Base-by-base conservation (phyloP, 768 basidiomycete genomes). In the Pleurotus citrinopileatus region DNA sequence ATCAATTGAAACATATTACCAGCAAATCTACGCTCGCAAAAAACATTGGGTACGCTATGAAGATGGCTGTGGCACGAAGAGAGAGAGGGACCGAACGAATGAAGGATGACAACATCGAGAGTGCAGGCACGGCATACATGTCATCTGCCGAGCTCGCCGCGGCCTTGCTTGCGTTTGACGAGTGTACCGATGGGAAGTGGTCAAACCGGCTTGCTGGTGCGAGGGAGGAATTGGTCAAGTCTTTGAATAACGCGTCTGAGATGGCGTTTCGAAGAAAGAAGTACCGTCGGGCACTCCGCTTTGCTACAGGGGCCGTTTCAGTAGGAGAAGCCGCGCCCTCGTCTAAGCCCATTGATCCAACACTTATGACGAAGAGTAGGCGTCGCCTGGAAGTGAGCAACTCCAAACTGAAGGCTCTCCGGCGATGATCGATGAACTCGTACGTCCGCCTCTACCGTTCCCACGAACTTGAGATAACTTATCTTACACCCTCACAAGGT, bases 191-290 rank as follows among this genome's bases (percentile, higher is more conserved):
- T 20, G 67, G 67, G 10, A 55, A 57, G 25, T 68, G 63, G 36
- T 29, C 47, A 10, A 38, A 56, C 4, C 47, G 60, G 10, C 42
- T 67, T 9, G 15, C 32, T 2, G 69, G 64, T 15, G 60, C 59
- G 12, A 55, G 63, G 42, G 64, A 59, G 42, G 69, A 72, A 50
- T 55, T 67, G 2, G 70, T 68, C 0, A 58, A 68, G 13, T 69
- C 65, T 32, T 51, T 72, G n/a, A 66, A 65, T 0, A 70, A 72
- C 48, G 69, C 68, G 13, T 67, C 71, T 4, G 69, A 72, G 60
- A 71, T 71, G 71, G 64, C 64, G 20, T 52, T 66, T 17, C 56
- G 60, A 1, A 36, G 55, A 37, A 44, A 52, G 19, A 50, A 59
- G 8, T 63, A 62, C 43, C 54, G 60, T 10, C 54, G 55, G 25